Evolutionary conservation across 148 eudicot species (phyloP), one percentile per base, ranked within the genome.

Genomic region (Rheum nobile): DNA sequence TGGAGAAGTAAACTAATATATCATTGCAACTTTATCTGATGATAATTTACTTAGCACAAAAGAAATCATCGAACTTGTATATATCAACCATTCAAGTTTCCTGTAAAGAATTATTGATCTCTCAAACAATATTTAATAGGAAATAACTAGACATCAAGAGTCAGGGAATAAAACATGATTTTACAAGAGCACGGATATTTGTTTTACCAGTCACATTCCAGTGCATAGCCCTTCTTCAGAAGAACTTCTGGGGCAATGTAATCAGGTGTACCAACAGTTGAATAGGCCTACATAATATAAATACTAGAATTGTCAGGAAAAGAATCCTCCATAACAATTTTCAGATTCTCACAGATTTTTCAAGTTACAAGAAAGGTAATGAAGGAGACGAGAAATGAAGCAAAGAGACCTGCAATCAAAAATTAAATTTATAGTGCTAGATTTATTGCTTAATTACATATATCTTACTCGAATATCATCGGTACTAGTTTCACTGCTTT

Each of bases 241-340:
- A 93, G 80, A 77, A 93, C 98, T 80, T 93, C 98, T 65, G 98
- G 98, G 65, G 98, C 98, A 80, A 93, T 93, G 82, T 93, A 93
- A 78, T 93, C 98, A 59, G 98, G 98, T 54, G 98, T 93, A 41
- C 98, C 97, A 74, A 93, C 98, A 12, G 98, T 93, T 44, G 98
- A 93, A 81, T 86, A 93, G 77, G 98, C 98, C 98, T 96, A 91
- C 78, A 83, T 67, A 73, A 77, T 41, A 77, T 74, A 46, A 69
- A 71, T 26, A 79, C 28, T 32, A 79, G 28, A 70, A 71, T 69
- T 37, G 68, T 71, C 77, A 77, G 79, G 73, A 32, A 14, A 71
- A 21, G 48, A 41, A 71, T 43, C 73, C 26, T 12, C 46, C 48
- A 71, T 4, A 39, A 22, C 11, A 71, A 31, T 65, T 65, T 65